Evolutionary conservation across 1,284 basidiomycete species (phyloP).

Genomic region (Agroathelia rolfsii): DNA sequence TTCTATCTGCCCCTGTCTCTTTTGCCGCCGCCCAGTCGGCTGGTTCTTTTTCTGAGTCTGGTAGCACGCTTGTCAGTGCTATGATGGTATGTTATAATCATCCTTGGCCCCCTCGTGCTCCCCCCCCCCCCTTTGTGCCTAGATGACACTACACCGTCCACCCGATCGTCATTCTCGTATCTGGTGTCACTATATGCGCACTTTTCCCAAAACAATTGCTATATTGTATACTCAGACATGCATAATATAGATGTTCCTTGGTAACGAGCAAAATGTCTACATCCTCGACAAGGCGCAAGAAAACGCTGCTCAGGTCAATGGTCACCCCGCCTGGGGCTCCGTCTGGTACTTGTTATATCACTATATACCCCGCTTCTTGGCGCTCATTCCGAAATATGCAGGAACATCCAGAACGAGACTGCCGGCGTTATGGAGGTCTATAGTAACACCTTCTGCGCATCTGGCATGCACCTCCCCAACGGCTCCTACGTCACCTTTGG

Average conservation of each 20-base stretch:
- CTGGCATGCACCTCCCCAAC: conserved; percentile 61
- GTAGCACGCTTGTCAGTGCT: conserved; percentile 46
- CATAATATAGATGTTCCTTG: conserved; percentile 41
- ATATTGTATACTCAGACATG: conserved; percentile 1
- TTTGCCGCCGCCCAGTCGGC: conserved; percentile 27
- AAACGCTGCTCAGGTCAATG: conserved; percentile 27
- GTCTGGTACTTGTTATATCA: conserved; percentile 23
- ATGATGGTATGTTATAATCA: conserved; percentile 44
- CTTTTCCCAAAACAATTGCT: not conserved
- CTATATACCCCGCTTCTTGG: too few species aligned
- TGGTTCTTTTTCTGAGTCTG: conserved; percentile 37
- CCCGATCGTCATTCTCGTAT: conserved; percentile 31
- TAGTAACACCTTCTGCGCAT: conserved; percentile 80
- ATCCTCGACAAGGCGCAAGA: conserved; percentile 39
- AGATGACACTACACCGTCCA: conserved; percentile 43
- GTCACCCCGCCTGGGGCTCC: conserved; percentile 34
- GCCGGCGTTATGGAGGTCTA: conserved; percentile 57
- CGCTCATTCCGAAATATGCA: conserved; percentile 14
- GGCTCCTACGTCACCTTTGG: conserved; percentile 57
- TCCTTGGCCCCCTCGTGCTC: not conserved
- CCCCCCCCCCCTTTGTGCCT: conserved; percentile 4
- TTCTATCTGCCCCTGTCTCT: too few species aligned
- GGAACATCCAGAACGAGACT: conserved; percentile 43
- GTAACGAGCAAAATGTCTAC: conserved; percentile 36
- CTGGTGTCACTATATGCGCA: conserved; percentile 32